Evolutionary conservation across 1,284 basidiomycete genomes (phyloP).

Genomic region (Ganoderma boninense): DNA sequence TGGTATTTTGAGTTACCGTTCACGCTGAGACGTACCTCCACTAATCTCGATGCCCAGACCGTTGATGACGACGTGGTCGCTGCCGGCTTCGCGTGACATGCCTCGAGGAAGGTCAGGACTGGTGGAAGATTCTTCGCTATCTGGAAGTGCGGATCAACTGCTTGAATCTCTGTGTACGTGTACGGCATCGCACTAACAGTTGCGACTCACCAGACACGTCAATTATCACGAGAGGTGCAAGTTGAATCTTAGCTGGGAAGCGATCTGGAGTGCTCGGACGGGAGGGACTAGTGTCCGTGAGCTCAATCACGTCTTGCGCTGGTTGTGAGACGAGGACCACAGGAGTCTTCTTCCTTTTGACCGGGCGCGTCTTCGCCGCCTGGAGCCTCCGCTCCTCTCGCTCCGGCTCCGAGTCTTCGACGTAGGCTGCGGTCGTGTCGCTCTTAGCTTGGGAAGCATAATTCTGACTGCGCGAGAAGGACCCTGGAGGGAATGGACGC

Average conservation of each 20-base stretch:
- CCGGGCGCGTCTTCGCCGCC: slow-evolving; percentile 27
- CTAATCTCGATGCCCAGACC: not conserved
- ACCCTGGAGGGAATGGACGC: slow-evolving; percentile 6
- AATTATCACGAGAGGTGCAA: slow-evolving; percentile 18
- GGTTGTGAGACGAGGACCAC: not conserved
- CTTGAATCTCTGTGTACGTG: not conserved
- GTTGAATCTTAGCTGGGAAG: not conserved
- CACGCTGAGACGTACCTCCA: not conserved
- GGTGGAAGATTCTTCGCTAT: not conserved
- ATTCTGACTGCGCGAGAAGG: slow-evolving; percentile 24
- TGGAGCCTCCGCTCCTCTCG: slow-evolving; percentile 54
- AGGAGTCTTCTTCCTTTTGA: slow-evolving; percentile 20
- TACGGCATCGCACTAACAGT: not conserved
- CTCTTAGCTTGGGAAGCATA: slow-evolving; percentile 17
- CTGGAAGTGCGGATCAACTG: not conserved
- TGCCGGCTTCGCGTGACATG: not conserved
- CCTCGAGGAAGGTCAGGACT: not conserved
- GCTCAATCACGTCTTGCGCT: slow-evolving; percentile 31
- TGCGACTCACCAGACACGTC: slow-evolving; percentile 25
- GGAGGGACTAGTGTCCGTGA: slow-evolving; percentile 33
- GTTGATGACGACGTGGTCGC: not conserved
- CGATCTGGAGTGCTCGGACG: not conserved
- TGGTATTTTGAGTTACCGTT: not conserved
- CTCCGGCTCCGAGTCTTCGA: slow-evolving; percentile 77
- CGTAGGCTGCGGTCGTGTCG: slow-evolving; percentile 46